Base-by-base conservation (phyloP, 2,329 filamentous ascomycete genomes). In the Westerdykella sp. region DNA sequence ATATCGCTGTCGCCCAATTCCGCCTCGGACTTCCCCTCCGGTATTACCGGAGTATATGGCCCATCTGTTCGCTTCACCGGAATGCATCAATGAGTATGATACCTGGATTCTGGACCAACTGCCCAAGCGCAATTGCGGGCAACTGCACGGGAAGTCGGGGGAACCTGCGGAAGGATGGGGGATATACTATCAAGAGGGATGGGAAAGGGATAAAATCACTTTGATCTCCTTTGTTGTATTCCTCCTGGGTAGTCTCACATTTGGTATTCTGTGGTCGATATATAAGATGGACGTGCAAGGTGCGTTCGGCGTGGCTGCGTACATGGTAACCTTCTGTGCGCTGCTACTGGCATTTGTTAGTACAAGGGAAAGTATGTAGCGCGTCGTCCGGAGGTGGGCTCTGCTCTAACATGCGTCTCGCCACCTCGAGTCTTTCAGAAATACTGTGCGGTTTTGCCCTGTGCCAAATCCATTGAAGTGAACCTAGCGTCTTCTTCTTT, bases 101-200 rank as follows among this genome's bases (percentile, higher is more conserved):
- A 52, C 43, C 0, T 57, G 50, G 51, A 53, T 60, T 2, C 35
- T 57, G 0, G 37, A 53, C 21, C 56, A 54, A 30, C 41, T 60
- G 4, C 57, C 57, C 2, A 59, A 54, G 30, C 53, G 55, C 5
- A 53, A 39, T 0, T 47, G 43, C 28, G 55, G 57, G 4, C 39
- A 53, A 28, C 44, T 62, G 7, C 43, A 44, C 3, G 56, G 48
- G 2, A 35, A 44, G 16, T 23, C 43, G 9, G 50, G 50, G 1
- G 36, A 56, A 15, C 56, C 56, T 2, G 54, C 51, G n/a, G 51
- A 56, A n/a, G 57, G 56, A 6, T 60, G 56, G 59, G 56, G 59
- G 2, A 53, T 59, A 2, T 56, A 59, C 34, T 59, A 55, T 25
- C 32, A 53, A 23, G 57, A 62, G 37, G 51, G 49, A 2, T 53